Conservation (phyloP, 2,329 filamentous ascomycete species). For the Hypoxylon sp. region DNA sequence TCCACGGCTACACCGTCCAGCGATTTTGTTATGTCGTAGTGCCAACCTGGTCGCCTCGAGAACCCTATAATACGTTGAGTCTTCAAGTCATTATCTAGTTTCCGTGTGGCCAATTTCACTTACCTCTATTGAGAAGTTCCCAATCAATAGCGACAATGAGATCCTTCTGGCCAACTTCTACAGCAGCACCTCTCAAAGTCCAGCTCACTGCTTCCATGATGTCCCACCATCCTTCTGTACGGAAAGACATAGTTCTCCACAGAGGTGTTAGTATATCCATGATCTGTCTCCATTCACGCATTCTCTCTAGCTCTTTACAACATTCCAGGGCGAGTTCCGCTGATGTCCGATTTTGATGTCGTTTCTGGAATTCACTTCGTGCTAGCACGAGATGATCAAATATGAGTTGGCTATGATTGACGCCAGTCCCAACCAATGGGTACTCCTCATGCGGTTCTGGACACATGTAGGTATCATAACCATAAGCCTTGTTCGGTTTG, state of each 20-base stretch:
- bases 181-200: conserved; percentile 71
- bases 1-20: conserved; percentile 64
- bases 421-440: conserved; percentile 65
- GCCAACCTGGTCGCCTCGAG: conserved; percentile 68
- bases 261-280: conserved; percentile 68
- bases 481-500: conserved; percentile 66
- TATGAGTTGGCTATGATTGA: conserved; percentile 70
- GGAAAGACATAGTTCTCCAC: conserved; percentile 71
- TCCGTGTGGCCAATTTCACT: conserved; percentile 46
- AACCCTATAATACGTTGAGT: conserved; percentile 62
- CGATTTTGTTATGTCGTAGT: conserved; percentile 72
- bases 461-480: conserved; percentile 77
- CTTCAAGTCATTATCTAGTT: conserved; percentile 1
- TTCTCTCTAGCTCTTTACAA: conserved; percentile 67
- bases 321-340: conserved; percentile 71
- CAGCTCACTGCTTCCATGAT: conserved; percentile 73
- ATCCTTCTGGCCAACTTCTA: conserved; percentile 65
- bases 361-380: conserved; percentile 67
- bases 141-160: conserved; percentile 74
- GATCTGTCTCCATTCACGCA: conserved; percentile 67
- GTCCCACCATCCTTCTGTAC: conserved; percentile 72
- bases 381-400: conserved; percentile 67
- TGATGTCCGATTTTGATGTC: conserved; percentile 67
- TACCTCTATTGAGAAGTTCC: conserved; percentile 73
- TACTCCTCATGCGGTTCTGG: conserved; percentile 73